phyloP scores from a whole-genome alignment of 169 alveolate species.

The Amoebophrya sp. region DNA sequence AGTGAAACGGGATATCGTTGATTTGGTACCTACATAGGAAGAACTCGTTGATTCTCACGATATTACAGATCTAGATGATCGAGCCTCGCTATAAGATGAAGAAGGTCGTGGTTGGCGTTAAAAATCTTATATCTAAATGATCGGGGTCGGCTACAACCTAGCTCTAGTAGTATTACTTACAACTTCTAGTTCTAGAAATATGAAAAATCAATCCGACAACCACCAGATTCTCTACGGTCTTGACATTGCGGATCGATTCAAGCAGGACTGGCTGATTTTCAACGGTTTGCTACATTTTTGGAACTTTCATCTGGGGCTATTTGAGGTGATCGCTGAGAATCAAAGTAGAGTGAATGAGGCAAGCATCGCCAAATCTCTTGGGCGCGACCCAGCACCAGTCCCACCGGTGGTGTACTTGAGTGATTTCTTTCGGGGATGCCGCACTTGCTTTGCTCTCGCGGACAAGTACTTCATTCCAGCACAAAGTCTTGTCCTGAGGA shows the following conservation, averaged over 20 bases:
- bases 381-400: not conserved
- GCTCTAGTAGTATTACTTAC: too few relatives aligned
- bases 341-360: not conserved
- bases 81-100: too few relatives aligned
- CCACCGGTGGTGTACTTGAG: not conserved
- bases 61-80: too few relatives aligned
- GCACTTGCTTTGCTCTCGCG: not conserved
- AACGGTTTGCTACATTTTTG: constrained; percentile 46
- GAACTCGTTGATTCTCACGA: too few relatives aligned
- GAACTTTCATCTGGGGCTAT: constrained; percentile 39
- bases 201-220: too few relatives aligned
- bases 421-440: not conserved
- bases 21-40: too few relatives aligned
- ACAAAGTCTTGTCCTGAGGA: not conserved
- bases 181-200: too few relatives aligned
- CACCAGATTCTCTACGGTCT: constrained; percentile 36
- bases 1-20: not conserved
- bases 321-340: not conserved
- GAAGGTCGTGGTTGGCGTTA: too few relatives aligned
- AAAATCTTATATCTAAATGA: too few relatives aligned
- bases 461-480: not conserved
- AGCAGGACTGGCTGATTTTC: constrained; percentile 42
- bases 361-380: not conserved
- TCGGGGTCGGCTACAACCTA: too few relatives aligned
- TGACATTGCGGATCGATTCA: constrained; percentile 36